These are phyloP conservation scores for Penicillium subrubescens DNA, from an alignment of 495 filamentous ascomycete genomes.

Conservation along the genomic window DNA sequence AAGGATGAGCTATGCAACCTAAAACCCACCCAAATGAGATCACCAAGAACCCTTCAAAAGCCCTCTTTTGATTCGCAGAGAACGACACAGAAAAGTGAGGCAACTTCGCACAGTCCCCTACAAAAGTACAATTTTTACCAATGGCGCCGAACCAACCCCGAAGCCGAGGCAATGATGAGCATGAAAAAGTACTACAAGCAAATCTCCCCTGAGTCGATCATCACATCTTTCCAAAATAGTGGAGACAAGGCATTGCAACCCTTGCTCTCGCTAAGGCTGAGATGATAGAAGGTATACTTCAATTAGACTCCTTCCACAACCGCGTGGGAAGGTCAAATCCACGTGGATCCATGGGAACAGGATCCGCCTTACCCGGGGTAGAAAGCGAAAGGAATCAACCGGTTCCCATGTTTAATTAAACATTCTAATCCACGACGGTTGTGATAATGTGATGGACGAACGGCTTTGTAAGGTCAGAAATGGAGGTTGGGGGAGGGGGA, in stretches of 20 bases:
- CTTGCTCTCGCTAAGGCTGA: neutral
- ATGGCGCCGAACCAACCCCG: neutral
- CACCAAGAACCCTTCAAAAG: neutral
- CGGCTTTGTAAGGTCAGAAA: neutral
- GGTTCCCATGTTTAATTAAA: neutral
- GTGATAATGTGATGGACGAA: neutral
- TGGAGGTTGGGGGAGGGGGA: neutral
- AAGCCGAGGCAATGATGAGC: neutral
- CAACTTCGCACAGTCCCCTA: neutral
- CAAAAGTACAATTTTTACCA: neutral
- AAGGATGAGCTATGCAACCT: no score
- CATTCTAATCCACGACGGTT: neutral
- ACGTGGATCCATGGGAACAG: constrained; percentile 11
- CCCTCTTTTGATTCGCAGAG: neutral
- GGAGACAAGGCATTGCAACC: neutral
- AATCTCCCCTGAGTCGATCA: neutral
- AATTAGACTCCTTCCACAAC: neutral
- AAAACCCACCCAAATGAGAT: neutral
- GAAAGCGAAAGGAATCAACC: neutral
- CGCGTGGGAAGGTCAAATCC: constrained; percentile 15
- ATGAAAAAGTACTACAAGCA: neutral
- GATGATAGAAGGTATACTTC: neutral
- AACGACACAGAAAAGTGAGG: neutral
- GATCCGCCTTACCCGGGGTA: neutral
- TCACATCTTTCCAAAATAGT: neutral